These are phyloP conservation scores for Trichoderma koningiopsis DNA, from an alignment of 2,329 filamentous ascomycete genomes.

Conservation along the genomic window DNA sequence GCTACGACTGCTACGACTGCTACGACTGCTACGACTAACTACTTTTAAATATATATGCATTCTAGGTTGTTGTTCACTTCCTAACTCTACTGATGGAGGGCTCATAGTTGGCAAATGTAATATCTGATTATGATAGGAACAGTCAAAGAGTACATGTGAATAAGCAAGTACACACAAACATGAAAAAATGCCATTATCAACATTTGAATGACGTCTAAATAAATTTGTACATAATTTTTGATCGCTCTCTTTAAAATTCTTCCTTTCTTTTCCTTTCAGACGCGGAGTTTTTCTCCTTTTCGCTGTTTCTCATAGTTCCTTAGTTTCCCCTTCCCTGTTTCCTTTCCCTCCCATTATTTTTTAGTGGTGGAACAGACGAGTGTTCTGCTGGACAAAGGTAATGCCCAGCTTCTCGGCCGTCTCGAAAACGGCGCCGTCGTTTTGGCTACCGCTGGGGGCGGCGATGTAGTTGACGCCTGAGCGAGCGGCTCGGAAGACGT, in stretches of 20 bases:
- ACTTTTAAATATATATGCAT: too few relatives aligned
- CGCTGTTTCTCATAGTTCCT: not conserved
- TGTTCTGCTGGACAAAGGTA: conserved; percentile 93
- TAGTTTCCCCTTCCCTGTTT: too few relatives aligned
- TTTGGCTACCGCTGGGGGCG: conserved; percentile 87
- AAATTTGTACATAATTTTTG: conserved; percentile 6
- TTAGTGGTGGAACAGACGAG: conserved; percentile 93
- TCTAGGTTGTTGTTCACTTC: too few relatives aligned
- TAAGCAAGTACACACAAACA: not conserved
- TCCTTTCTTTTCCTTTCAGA: not conserved
- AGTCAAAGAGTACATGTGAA: not conserved
- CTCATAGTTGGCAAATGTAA: too few relatives aligned
- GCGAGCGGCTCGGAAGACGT: conserved; percentile 86
- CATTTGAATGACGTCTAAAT: conserved; percentile 17
- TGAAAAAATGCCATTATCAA: conserved; percentile 8
- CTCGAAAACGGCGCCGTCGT: conserved; percentile 78
- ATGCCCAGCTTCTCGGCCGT: conserved; percentile 91
- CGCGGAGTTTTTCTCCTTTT: not conserved
- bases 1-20: too few relatives aligned
- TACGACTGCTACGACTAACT: too few relatives aligned
- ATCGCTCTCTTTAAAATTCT: conserved; percentile 5
- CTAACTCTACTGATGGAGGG: too few relatives aligned
- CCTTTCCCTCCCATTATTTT: conserved; percentile 35
- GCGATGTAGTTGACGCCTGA: conserved; percentile 96
- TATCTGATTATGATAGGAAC: not conserved